Percentiles rank a stretch among this genome's conserved stretches.
Conservation (phyloP, 1,284 basidiomycete species). For the Meira miltonrushii region DNA sequence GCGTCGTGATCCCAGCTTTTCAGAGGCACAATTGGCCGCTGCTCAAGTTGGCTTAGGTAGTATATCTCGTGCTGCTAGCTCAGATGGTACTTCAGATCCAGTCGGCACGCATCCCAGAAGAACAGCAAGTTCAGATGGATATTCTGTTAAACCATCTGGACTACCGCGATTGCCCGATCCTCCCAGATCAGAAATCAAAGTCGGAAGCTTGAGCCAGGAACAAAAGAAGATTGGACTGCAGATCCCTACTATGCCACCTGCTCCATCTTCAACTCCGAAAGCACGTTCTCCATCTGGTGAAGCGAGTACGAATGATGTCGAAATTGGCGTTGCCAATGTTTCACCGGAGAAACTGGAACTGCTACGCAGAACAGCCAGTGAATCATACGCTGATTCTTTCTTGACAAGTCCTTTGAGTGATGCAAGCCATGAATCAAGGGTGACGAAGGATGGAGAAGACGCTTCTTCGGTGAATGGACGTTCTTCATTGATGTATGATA, state of each 20-base stretch:
- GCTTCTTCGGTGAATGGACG: too few relatives aligned
- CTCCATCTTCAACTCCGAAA: constrained; percentile 24
- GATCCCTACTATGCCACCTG: constrained; percentile 29
- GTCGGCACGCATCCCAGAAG: too few relatives aligned
- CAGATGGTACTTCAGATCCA: neutral
- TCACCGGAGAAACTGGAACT: constrained; percentile 29
- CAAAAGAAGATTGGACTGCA: neutral
- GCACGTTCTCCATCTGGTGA: neutral
- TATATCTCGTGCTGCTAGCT: neutral
- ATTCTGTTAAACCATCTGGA: too few relatives aligned
- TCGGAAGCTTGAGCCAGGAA: too few relatives aligned
- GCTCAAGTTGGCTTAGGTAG: neutral
- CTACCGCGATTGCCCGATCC: too few relatives aligned
- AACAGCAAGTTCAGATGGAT: too few relatives aligned
- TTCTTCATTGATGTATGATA: too few relatives aligned
- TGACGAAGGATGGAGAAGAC: too few relatives aligned
- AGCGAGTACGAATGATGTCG: constrained; percentile 21
- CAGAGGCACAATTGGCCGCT: constrained; percentile 10
- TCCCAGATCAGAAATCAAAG: too few relatives aligned
- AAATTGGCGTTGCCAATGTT: constrained; percentile 32
- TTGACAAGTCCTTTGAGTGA: neutral
- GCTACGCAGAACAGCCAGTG: neutral
- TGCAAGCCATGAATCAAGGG: neutral
- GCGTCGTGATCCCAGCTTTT: constrained; percentile 8
- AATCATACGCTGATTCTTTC: neutral